Conservation (phyloP, 1,139 yeast genomes). For the Tardiomyces blankii region DNA sequence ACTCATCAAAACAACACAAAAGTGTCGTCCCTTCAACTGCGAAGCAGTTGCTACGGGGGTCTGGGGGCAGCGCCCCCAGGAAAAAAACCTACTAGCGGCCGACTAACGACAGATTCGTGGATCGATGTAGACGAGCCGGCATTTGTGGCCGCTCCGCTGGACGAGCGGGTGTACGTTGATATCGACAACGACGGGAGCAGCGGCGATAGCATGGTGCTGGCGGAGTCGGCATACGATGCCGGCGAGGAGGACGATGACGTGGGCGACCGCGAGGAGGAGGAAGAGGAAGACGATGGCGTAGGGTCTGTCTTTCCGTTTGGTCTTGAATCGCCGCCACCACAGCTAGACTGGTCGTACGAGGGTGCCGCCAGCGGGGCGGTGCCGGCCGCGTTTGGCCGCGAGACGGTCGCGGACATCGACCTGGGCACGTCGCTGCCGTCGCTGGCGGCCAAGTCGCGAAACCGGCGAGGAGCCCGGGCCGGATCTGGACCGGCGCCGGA, state of each 20-base stretch:
- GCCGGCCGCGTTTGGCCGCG: not conserved
- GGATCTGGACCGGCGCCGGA: not conserved
- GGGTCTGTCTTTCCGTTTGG: no score
- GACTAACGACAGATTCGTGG: not conserved
- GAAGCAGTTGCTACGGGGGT: no score
- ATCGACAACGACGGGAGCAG: not conserved
- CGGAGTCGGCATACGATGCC: not conserved
- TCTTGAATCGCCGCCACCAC: not conserved
- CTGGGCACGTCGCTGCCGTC: conserved; percentile 2
- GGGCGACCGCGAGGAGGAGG: not conserved
- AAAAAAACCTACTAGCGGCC: no score
- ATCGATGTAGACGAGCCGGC: not conserved
- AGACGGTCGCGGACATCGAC: conserved; percentile 2
- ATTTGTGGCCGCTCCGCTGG: not conserved
- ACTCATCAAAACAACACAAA: no score
- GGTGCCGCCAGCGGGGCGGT: not conserved
- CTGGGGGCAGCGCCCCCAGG: no score
- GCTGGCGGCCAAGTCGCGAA: conserved; percentile 1
- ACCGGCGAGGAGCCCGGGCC: not conserved
- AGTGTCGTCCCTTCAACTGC: no score
- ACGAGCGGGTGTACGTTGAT: not conserved
- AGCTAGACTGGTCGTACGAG: not conserved
- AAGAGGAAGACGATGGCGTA: not conserved
- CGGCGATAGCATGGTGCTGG: not conserved
- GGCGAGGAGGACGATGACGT: not conserved